Percentiles rank a stretch among this genome's conserved stretches.
These are phyloP conservation scores for Nicotiana obtusifolia DNA, from an alignment of 257 asterid species.

Conservation along the genomic window DNA sequence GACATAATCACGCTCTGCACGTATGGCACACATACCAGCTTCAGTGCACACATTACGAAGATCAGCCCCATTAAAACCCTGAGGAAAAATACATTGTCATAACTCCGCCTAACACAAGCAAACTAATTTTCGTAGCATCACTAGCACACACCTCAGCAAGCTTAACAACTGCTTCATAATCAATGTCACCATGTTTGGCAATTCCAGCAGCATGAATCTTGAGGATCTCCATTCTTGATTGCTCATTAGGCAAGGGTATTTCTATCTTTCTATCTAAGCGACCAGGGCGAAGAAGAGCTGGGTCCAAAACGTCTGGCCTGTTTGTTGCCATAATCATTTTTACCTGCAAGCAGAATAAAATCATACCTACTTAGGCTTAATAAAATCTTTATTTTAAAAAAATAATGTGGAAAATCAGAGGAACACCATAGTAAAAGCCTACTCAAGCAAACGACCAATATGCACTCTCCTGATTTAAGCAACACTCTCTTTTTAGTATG, in stretches of 20 bases:
- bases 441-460: background rate
- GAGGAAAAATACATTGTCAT: background rate
- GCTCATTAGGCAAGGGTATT: constrained; percentile 76
- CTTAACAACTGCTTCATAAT: constrained; percentile 68
- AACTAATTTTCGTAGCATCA: background rate
- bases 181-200: constrained; percentile 77
- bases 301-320: constrained; percentile 70
- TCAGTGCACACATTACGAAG: constrained; percentile 37
- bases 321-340: constrained; percentile 86
- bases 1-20: constrained; percentile 34
- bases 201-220: constrained; percentile 74
- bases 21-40: constrained; percentile 31
- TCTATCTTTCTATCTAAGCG: constrained; percentile 73
- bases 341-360: constrained; percentile 37
- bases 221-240: constrained; percentile 67
- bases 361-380: background rate
- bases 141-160: constrained; percentile 60
- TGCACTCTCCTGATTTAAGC: background rate
- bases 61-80: constrained; percentile 39
- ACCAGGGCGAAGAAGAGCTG: constrained; percentile 85
- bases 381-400: background rate
- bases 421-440: background rate
- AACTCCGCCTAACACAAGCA: background rate
- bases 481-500: background rate
- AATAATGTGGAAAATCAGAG: background rate